These are phyloP conservation scores for Crithidia expoeki DNA, from an alignment of 208 protist genomes.

Conservation along the genomic window DNA sequence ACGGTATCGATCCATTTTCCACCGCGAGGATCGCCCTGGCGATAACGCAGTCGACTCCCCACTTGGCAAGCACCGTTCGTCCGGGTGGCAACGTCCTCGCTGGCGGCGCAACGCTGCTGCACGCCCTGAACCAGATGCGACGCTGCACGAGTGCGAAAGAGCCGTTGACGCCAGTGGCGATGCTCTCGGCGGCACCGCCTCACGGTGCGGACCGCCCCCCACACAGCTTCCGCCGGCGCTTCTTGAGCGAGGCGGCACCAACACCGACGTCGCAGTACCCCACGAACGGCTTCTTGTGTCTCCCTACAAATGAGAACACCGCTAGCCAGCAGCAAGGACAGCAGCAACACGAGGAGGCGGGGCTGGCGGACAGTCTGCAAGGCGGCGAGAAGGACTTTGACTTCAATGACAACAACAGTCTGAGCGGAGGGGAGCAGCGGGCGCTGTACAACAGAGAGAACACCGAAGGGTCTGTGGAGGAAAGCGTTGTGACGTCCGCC, in stretches of 20 bases:
- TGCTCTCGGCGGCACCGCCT: background rate
- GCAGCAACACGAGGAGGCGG: background rate
- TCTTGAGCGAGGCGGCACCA: conserved; percentile 5
- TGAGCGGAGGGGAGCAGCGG: background rate
- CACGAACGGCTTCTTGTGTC: conserved; percentile 16
- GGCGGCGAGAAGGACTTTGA: background rate
- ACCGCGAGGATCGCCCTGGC: background rate
- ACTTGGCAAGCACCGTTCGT: conserved; percentile 19
- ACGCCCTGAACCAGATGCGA: conserved; percentile 4
- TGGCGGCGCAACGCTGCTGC: conserved; percentile 4
- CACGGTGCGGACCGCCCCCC: background rate
- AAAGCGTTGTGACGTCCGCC: conserved; percentile 5
- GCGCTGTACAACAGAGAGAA: conserved; percentile 11
- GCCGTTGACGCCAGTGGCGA: background rate
- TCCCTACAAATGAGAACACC: background rate
- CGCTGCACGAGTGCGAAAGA: conserved; percentile 30
- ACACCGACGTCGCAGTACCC: conserved; percentile 2
- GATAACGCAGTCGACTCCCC: conserved; percentile 18
- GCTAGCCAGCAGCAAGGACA: background rate
- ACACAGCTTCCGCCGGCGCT: conserved; percentile 21
- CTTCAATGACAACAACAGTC: background rate
- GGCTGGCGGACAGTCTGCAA: background rate
- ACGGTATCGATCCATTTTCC: background rate
- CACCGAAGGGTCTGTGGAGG: background rate
- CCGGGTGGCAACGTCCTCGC: background rate